A percentile compares a stretch with the other conserved stretches of the same genome.
phyloP scores from a whole-genome alignment of 2,329 filamentous ascomycete genomes.

The Trichoderma sp. region DNA sequence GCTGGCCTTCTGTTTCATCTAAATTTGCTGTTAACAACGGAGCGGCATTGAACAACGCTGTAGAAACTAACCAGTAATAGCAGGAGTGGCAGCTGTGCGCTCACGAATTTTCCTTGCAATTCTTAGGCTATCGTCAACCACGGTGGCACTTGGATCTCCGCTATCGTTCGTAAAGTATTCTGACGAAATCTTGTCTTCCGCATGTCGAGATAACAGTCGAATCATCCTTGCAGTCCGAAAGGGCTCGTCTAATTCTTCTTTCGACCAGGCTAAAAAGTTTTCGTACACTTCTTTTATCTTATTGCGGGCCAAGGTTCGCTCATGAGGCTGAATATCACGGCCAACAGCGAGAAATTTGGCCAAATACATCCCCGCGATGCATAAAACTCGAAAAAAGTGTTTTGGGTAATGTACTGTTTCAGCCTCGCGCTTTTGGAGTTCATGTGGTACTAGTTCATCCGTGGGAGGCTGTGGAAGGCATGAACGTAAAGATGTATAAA shows the following conservation, averaged over 20 bases:
- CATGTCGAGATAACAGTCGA: neutral
- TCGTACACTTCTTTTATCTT: neutral
- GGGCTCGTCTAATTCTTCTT: neutral
- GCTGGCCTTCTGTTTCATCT: neutral
- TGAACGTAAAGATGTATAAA: neutral
- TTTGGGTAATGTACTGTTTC: neutral
- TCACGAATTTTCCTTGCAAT: neutral
- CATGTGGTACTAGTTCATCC: neutral
- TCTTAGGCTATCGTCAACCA: neutral
- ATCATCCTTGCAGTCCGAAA: neutral
- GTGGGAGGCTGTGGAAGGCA: neutral
- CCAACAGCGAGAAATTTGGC: neutral
- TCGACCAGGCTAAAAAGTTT: neutral
- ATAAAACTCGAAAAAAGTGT: neutral
- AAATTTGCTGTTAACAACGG: neutral
- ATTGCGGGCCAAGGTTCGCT: neutral
- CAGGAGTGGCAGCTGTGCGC: neutral
- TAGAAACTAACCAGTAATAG: neutral
- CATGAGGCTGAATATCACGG: neutral
- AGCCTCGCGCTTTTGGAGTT: neutral
- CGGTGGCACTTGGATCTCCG: neutral
- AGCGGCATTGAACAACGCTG: neutral
- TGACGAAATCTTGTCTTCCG: neutral
- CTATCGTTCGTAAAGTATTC: neutral
- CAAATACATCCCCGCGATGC: neutral